Evolutionary conservation across 169 alveolate genomes (phyloP).

Genomic region (Eimeria sp.): DNA sequence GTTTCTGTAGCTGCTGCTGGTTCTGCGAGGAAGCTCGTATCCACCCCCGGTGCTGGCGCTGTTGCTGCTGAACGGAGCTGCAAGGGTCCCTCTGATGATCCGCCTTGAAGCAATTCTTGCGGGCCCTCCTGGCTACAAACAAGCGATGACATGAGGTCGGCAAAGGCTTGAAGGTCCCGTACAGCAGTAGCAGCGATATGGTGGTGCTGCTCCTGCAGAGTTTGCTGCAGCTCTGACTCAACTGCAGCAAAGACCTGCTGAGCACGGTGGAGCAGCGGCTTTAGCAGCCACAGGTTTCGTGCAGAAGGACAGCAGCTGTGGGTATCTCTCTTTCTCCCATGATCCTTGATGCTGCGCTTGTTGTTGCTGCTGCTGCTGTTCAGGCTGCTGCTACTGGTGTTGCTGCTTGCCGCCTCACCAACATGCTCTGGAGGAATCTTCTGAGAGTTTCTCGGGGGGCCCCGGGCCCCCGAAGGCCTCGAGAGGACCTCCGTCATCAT

Average conservation of each 20-base stretch:
- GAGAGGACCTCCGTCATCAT: background rate
- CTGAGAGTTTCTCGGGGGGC: constrained; percentile 25
- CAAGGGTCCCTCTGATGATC: constrained; percentile 29
- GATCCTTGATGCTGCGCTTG: background rate
- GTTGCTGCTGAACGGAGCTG: constrained; percentile 6
- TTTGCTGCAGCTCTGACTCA: constrained; percentile 49
- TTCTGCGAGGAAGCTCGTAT: background rate
- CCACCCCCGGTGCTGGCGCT: background rate
- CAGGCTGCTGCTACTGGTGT: background rate
- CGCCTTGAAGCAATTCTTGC: background rate
- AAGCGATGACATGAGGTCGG: constrained; percentile 60
- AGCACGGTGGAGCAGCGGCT: constrained; percentile 65
- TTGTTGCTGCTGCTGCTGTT: constrained; percentile 12
- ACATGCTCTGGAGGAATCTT: background rate
- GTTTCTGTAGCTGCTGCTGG: constrained; percentile 13
- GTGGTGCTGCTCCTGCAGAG: constrained; percentile 70
- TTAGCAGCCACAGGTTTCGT: constrained; percentile 63
- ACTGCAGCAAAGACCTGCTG: constrained; percentile 71
- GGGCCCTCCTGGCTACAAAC: constrained; percentile 64
- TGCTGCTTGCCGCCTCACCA: constrained; percentile 32
- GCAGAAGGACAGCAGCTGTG: constrained; percentile 54
- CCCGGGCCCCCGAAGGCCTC: constrained; percentile 57
- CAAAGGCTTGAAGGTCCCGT: constrained; percentile 58
- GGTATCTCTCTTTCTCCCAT: background rate
- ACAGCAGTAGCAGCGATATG: constrained; percentile 49